A percentile compares a stretch with the other conserved stretches of the same genome.
These are phyloP conservation scores for Starmerella bacillaris DNA, from an alignment of 805 yeast species.

Conservation along the genomic window DNA sequence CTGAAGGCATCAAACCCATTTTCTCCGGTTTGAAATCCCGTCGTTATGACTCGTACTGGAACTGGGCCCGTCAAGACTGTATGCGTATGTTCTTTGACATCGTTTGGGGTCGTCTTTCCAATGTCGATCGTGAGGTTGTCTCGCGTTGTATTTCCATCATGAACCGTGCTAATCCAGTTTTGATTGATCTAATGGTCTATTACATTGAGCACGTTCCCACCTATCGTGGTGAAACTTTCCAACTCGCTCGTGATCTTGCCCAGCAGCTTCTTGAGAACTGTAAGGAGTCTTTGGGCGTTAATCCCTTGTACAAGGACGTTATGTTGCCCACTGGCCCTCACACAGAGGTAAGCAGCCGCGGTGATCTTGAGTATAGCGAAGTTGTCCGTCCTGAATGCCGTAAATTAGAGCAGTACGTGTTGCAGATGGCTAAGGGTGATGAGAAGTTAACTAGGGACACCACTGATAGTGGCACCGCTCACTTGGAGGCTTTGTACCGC, in stretches of 20 bases:
- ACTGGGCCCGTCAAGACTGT: slow-evolving; percentile 98
- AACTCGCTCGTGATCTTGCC: slow-evolving; percentile 76
- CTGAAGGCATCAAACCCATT: slow-evolving; percentile 75
- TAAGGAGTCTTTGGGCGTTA: slow-evolving; percentile 57
- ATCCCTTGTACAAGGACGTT: slow-evolving; percentile 92
- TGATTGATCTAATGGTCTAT: slow-evolving; percentile 93
- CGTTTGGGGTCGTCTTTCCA: slow-evolving; percentile 78
- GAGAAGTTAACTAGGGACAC: slow-evolving; percentile 55
- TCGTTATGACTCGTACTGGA: slow-evolving; percentile 95
- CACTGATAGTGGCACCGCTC: slow-evolving; percentile 30
- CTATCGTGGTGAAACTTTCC: slow-evolving; percentile 79
- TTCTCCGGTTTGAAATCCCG: slow-evolving; percentile 89
- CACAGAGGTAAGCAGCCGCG: slow-evolving; percentile 72
- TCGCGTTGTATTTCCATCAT: slow-evolving; percentile 90
- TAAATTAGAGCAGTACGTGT: slow-evolving; percentile 86
- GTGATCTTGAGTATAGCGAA: slow-evolving; percentile 71
- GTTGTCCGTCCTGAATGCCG: slow-evolving; percentile 77
- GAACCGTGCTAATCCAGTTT: slow-evolving; percentile 89
- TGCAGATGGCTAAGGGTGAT: slow-evolving; percentile 83
- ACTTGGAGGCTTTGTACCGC: slow-evolving; percentile 21
- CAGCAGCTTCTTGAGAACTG: slow-evolving; percentile 90
- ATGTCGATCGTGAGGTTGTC: slow-evolving; percentile 89
- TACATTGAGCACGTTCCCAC: slow-evolving; percentile 69
- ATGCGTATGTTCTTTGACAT: slow-evolving; percentile 86
- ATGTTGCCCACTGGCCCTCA: slow-evolving; percentile 89